Evolutionary conservation across 805 yeast genomes (phyloP).

Genomic region (Candida manassasensis): DNA sequence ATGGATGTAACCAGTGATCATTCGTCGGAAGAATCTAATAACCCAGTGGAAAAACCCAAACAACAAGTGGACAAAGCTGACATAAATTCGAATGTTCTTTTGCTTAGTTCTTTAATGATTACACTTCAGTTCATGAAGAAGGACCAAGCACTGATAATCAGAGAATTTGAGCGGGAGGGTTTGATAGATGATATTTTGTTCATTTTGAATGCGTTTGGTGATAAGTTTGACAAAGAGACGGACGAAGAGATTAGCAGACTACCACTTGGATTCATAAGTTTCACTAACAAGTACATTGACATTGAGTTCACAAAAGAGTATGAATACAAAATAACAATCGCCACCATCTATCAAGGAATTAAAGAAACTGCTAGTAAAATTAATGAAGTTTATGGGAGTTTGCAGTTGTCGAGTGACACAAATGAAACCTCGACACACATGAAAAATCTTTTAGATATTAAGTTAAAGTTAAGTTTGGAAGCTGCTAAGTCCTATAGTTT

Average conservation of each 20-base stretch:
- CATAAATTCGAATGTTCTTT: conserved; percentile 33
- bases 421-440: conserved; percentile 13
- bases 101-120: conserved; percentile 50
- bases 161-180: conserved; percentile 67
- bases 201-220: conserved; percentile 23
- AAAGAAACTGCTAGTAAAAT: conserved; percentile 18
- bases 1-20: conserved; percentile 6
- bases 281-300: conserved; percentile 24
- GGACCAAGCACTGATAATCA: conserved; percentile 40
- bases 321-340: conserved; percentile 15
- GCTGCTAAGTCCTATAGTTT: conserved; percentile 9
- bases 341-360: conserved; percentile 13
- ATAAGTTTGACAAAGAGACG: conserved; percentile 10
- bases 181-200: conserved; percentile 47
- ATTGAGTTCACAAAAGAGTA: conserved; percentile 27
- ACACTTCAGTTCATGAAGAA: conserved; percentile 41
- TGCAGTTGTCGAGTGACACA: conserved; percentile 16
- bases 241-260: conserved; percentile 10
- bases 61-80: conserved; percentile 6
- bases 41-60: conserved; percentile 3
- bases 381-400: conserved; percentile 21
- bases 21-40: conserved; percentile 4
- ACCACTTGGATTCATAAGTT: conserved; percentile 9
- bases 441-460: conserved; percentile 13
- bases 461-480: conserved; percentile 7